Base-by-base conservation (phyloP, 495 filamentous ascomycete species). In the Darksidea phi region DNA sequence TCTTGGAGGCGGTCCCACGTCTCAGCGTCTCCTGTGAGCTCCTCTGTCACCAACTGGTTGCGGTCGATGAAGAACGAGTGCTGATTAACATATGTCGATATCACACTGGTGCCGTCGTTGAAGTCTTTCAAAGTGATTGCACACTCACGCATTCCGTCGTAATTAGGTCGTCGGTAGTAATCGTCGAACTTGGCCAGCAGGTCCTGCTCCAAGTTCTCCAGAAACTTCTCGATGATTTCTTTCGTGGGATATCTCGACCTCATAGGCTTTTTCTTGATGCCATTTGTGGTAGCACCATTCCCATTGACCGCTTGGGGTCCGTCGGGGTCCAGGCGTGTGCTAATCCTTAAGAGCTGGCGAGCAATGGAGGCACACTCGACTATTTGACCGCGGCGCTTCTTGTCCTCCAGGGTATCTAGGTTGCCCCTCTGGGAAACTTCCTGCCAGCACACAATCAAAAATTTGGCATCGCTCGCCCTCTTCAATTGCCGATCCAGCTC, bases 51-150 rank as follows among this genome's bases (percentile, higher is more conserved):
- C 60, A 96, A 77, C 67, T 95, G 89, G 69, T 87, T 90, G 15
- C 89, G 79, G 66, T 97, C 91, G 67, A 99, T 97, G 76, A 99
- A 99, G 75, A 97, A 97, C 69, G 96, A 88, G 76, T 97, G 95
- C 74, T 99, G 95, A 73, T 99, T 99, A 66, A 99, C 93, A 70
- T 96, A 99, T 47, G 91, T 79, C 26, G 88, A 91, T 68, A 97
- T 92, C 48, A 96, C 94, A 74, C 90, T 96, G 48, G 88, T 83
- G 34, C 95, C 95, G 28, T 90, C 89, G 75, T 91, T 95, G 80
- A 99, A 99, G 77, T 97, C 94, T 70, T 93, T 81, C 62, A 99
- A 79, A 36, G 96, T 94, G 57, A 88, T 90, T 20, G 95, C 92
- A 70, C 95, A 97, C 45, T 77, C 76, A 49, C 68, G 65, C 95